These are phyloP conservation scores for Ascosphaera pollenicola DNA, from an alignment of 2,329 filamentous ascomycete species.

Conservation along the genomic window DNA sequence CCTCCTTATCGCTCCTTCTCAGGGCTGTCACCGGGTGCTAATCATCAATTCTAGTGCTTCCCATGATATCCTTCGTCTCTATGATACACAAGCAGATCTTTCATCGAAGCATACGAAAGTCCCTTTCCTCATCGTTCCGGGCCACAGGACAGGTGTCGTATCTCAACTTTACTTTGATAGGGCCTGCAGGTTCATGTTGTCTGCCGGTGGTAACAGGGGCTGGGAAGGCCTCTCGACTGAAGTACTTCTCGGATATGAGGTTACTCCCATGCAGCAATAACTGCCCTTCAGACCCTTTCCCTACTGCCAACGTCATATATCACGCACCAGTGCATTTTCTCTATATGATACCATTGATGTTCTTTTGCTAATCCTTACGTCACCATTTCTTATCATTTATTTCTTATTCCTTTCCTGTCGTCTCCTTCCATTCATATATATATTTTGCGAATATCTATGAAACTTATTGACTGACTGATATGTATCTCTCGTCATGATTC, in stretches of 20 bases:
- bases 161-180: slow-evolving; percentile 71
- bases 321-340: no score
- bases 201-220: slow-evolving; percentile 72
- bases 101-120: slow-evolving; percentile 53
- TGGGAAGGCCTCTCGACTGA: slow-evolving; percentile 89
- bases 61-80: slow-evolving; percentile 80
- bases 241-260: slow-evolving; percentile 86
- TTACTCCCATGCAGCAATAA: slow-evolving; percentile 20
- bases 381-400: no score
- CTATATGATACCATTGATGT: no score
- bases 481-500: no score
- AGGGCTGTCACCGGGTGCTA: slow-evolving; percentile 5
- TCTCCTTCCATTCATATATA: no score
- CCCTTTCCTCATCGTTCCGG: slow-evolving; percentile 90
- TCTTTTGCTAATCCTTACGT: no score
- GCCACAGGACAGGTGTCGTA: slow-evolving; percentile 72
- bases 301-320: no score
- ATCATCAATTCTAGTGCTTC: slow-evolving; percentile 41
- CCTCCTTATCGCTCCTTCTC: slow-evolving; percentile 3
- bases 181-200: slow-evolving; percentile 75
- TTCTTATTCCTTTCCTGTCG: no score
- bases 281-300: no score
- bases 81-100: slow-evolving; percentile 54
- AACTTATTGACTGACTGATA: no score
- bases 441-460: no score